Conservation (phyloP, 139 green algal species). For the Chlorella sp. region DNA sequence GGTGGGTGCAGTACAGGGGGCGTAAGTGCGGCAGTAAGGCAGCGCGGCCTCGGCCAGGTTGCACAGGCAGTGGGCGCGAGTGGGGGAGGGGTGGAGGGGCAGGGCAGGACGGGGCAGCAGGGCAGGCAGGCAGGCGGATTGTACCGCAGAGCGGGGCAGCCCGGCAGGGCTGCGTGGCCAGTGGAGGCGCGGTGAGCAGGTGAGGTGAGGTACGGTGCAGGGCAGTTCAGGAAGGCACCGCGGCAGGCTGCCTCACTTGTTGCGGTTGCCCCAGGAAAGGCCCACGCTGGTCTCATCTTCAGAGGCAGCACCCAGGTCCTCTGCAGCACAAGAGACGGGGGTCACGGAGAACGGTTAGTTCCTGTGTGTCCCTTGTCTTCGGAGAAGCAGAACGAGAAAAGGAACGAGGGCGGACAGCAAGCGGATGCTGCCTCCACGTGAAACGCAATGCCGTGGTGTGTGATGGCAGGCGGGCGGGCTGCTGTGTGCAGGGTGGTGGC, state of each 20-base stretch:
- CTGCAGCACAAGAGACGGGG: not conserved
- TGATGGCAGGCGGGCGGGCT: no score
- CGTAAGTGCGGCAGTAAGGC: not conserved
- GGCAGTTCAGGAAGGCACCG: not conserved
- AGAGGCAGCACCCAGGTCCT: slow-evolving; percentile 73
- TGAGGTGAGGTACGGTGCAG: not conserved
- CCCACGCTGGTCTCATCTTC: slow-evolving; percentile 37
- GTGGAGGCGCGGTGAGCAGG: not conserved
- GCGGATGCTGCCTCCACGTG: no score
- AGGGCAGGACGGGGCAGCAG: no score
- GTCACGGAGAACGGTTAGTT: not conserved
- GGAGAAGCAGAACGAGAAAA: not conserved
- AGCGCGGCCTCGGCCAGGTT: no score
- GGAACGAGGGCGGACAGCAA: not conserved
- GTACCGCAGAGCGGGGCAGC: no score
- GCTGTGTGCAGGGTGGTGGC: not conserved
- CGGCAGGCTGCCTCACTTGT: not conserved
- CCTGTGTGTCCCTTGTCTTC: no score
- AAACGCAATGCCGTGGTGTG: no score
- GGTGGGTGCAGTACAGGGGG: not conserved
- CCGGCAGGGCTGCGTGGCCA: no score
- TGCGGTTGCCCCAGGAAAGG: slow-evolving; percentile 51
- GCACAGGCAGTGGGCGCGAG: no score
- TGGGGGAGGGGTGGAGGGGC: no score
- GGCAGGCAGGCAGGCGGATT: no score